Base-by-base conservation (phyloP, 768 basidiomycete species). In the Boletus subparvulus region DNA sequence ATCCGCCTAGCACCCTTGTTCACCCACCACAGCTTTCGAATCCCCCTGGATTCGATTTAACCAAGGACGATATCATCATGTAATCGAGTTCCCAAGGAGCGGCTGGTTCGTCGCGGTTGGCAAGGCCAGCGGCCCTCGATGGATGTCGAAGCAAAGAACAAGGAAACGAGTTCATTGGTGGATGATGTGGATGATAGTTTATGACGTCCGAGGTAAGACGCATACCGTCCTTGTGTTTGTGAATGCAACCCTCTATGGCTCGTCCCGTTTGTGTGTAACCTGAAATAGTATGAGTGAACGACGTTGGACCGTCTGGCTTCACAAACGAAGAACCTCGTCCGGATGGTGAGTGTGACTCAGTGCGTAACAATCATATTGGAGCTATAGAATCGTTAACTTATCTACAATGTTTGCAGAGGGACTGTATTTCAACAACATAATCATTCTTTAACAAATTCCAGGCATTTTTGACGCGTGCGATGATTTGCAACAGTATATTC, bases 391-490 rank as follows among this genome's bases (percentile, higher is more conserved):
- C 7, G 21, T 42, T 28, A 35, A 42, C 37, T 48, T 16, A 19
- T 4, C 21, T 28, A 41, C 19, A 39, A 19, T 12, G 39, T 26
- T 44, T 48, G 37, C 54, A 70, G 69, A 57, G 1, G 61, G 55
- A 21, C 19, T 28, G 3, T 36, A 57, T 17, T 43, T 61, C 19
- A 52, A 47, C 24, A 60, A n/a, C 47, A 11, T 69, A 70, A 52
- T 52, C 77, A 1, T 65, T 78, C 0, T 82, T 85, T 59, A 77
- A 84, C 44, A 92, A 90, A 73, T 92, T 92, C 61, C 81, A 84
- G 56, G 77, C 83, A 7, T 97, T 91, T 71, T 75, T 97, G 35
- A 80, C 79, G 17, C 84, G 89, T 39, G 88, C 89, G 2, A 77
- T 82, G 17, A 79, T 75, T 4, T 89, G 87, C 63, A 74, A 75